These are phyloP conservation scores for Ophiostoma perfectum DNA, from an alignment of 2,329 filamentous ascomycete genomes.

Conservation along the genomic window DNA sequence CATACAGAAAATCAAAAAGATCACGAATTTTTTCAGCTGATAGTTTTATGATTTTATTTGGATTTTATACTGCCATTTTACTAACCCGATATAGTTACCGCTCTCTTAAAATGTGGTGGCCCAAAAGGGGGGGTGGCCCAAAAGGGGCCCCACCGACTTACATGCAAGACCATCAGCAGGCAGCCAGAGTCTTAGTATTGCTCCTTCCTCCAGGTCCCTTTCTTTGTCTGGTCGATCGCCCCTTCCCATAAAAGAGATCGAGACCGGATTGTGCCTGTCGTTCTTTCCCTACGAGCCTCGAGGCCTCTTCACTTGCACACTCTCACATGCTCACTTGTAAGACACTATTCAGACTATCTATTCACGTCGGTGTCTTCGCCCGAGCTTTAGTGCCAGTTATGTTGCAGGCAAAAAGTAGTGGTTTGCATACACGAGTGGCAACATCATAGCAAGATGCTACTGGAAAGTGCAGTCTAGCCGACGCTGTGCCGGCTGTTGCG, in stretches of 20 bases:
- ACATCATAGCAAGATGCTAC: background rate
- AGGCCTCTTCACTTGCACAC: background rate
- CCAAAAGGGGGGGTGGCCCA: no score
- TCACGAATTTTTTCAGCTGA: no score
- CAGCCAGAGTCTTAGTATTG: background rate
- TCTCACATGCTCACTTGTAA: background rate
- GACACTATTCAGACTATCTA: no score
- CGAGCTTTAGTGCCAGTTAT: no score
- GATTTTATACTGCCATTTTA: no score
- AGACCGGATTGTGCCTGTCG: background rate
- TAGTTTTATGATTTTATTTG: no score
- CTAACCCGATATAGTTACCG: no score
- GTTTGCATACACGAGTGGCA: background rate
- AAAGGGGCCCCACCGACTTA: no score
- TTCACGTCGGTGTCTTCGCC: no score
- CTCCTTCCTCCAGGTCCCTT: background rate
- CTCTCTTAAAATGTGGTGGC: background rate
- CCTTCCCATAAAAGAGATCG: background rate
- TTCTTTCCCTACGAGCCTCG: background rate
- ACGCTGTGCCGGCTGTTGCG: background rate
- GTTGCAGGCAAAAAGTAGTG: no score
- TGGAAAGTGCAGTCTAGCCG: background rate
- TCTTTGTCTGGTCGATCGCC: slow-evolving; percentile 6
- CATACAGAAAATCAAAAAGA: no score
- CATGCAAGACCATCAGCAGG: background rate